phyloP scores from a whole-genome alignment of 139 green algal genomes.

The Penium margaritaceum region DNA sequence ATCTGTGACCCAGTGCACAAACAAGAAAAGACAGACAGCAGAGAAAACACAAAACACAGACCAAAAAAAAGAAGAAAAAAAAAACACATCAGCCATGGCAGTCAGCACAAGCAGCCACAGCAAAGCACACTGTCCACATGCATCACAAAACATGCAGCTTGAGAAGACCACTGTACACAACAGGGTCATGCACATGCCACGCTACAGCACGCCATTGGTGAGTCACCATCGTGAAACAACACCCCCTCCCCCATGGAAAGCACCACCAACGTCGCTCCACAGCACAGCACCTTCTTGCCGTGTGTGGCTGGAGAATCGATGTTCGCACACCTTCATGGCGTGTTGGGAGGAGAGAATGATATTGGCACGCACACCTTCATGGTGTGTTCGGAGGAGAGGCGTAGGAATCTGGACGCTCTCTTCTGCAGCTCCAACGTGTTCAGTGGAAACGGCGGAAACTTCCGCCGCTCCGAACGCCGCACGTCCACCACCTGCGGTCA shows the following conservation, averaged over 20 bases:
- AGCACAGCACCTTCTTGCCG: too few species aligned
- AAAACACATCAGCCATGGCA: background rate
- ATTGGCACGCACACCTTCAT: slow-evolving; percentile 49
- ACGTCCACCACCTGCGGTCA: slow-evolving; percentile 28
- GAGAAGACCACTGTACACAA: slow-evolving; percentile 16
- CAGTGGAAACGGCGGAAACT: slow-evolving; percentile 71
- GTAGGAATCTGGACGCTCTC: slow-evolving; percentile 65
- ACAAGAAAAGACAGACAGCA: background rate
- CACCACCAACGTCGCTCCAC: too few species aligned
- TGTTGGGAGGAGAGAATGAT: background rate
- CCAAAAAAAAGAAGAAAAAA: background rate
- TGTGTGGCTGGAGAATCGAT: too few species aligned
- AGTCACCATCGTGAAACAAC: too few species aligned
- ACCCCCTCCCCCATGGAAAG: too few species aligned
- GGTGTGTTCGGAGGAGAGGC: slow-evolving; percentile 54
- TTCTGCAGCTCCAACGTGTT: slow-evolving; percentile 95
- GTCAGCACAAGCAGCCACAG: background rate
- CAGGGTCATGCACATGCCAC: slow-evolving; percentile 55
- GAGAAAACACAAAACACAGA: background rate
- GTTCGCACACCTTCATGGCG: slow-evolving; percentile 12
- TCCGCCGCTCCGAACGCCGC: slow-evolving; percentile 48
- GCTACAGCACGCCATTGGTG: too few species aligned
- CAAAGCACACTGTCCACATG: too few species aligned
- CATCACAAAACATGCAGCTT: background rate
- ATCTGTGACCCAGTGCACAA: slow-evolving; percentile 55